Base-by-base conservation (phyloP, 2,329 filamentous ascomycete species). In the Pseudogymnoascus sp. region DNA sequence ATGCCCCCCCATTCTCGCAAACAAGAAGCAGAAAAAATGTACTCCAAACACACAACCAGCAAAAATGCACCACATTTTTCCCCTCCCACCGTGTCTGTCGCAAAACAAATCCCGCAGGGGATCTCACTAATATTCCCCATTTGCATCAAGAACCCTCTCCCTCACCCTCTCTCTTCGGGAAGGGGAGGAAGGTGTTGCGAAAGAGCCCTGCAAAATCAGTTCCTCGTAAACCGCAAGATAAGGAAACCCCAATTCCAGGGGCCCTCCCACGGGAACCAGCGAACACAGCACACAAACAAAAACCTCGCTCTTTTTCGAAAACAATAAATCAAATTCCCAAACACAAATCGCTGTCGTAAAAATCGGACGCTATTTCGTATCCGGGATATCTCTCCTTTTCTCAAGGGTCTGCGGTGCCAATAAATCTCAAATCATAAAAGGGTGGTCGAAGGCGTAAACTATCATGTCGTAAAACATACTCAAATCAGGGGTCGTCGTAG, bases 401-500 rank as follows among this genome's bases (percentile, higher is more conserved):
- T 52, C 26, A 31, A 31, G 45, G 45, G 8, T 12, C n/a, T 6
- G n/a, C 12, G 45, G 14, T 52, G 23, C 45, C 45, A 52, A 16
- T 52, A 49, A 49, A 49, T 49, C 43, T 49, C 43, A 52, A 52
- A 52, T 52, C 45, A 52, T 52, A 52, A 52, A 31, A 31, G 26
- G 45, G 26, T 52, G 45, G 45, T 52, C 26, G 45, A 52, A 52
- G 45, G 45, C 45, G 45, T 52, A 52, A 52, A 52, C 45, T 31
- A 52, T 52, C 45, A 52, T 52, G 45, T 52, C 45, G 45, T 52
- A 52, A 52, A 29, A 52, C 45, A 52, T 52, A 52, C 45, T 52
- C 45, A 52, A 52, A 52, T 52, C 26, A 31, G 45, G 45, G 26
- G 45, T 52, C 45, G 45, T 52, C 45, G 45, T 52, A 52, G 43